Evolutionary conservation across 768 basidiomycete species (phyloP).

Genomic region (Rhizopogon vulgaris): DNA sequence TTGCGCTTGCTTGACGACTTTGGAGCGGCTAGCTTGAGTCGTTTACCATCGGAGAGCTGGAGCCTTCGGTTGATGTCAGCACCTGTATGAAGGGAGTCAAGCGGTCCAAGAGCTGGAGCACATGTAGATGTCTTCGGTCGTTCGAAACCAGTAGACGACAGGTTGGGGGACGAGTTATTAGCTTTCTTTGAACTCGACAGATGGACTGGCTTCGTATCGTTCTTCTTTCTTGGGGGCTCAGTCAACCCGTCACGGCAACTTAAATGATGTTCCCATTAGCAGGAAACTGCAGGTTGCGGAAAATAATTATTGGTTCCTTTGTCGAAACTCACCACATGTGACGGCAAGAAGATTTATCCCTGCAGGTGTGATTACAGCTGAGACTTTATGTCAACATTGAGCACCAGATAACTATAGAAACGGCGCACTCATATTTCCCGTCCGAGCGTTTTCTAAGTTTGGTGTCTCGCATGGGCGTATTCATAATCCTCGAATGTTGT

Average conservation of each 20-base stretch:
- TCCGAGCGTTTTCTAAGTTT: conserved; percentile 43
- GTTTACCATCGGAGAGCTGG: conserved; percentile 32
- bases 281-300: conserved; percentile 1
- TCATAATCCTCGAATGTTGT: background rate
- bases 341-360: conserved; percentile 67
- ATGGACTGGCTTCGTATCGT: conserved; percentile 10
- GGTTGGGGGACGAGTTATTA: background rate
- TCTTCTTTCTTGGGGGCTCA: conserved; percentile 40
- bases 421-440: conserved; percentile 55
- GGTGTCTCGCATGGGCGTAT: background rate
- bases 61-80: conserved; percentile 35
- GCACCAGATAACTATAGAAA: background rate
- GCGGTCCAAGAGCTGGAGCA: conserved; percentile 29
- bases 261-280: conserved; percentile 5
- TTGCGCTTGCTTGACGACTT: conserved; percentile 8
- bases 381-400: background rate
- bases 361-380: conserved; percentile 79
- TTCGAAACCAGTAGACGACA: conserved; percentile 2
- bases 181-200: background rate
- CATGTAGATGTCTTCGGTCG: conserved; percentile 18
- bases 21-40: conserved; percentile 35
- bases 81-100: conserved; percentile 38
- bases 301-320: background rate
- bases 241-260: conserved; percentile 71
- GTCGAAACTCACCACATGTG: conserved; percentile 59